phyloP scores from a whole-genome alignment of 176 grass and related monocot species.

The Elaeis guineensis region DNA sequence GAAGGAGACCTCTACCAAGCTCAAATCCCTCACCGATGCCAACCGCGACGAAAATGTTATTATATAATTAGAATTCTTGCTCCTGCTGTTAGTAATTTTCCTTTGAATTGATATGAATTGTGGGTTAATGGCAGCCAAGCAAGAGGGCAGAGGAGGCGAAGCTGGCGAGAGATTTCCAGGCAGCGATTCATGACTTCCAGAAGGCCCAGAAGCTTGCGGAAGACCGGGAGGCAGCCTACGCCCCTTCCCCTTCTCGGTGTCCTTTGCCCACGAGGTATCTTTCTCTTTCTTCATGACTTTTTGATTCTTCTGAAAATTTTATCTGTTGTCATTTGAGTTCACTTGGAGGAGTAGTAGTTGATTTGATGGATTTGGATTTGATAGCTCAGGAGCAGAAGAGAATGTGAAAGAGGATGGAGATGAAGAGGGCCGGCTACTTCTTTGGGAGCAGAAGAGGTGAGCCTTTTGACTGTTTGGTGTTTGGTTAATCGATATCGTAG shows the following conservation, averaged over 20 bases:
- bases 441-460: conserved; percentile 1
- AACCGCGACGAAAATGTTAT: no score
- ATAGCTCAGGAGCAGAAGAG: neutral
- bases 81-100: no score
- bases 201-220: neutral
- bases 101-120: no score
- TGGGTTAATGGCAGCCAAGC: no score
- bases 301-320: no score
- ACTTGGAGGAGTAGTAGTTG: no score
- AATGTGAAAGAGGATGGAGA: neutral
- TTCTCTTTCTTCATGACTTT: no score
- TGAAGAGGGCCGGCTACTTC: neutral
- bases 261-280: neutral
- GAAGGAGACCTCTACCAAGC: neutral
- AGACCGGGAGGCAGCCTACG: neutral
- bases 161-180: neutral
- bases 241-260: neutral
- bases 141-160: neutral
- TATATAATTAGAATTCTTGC: no score
- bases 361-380: no score
- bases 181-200: neutral
- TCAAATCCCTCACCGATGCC: neutral
- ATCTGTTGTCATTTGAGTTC: no score
- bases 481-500: no score
- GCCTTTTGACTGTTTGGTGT: neutral